Evolutionary conservation across 2,329 filamentous ascomycete genomes (phyloP).

Genomic region (Fusarium tuaranense): DNA sequence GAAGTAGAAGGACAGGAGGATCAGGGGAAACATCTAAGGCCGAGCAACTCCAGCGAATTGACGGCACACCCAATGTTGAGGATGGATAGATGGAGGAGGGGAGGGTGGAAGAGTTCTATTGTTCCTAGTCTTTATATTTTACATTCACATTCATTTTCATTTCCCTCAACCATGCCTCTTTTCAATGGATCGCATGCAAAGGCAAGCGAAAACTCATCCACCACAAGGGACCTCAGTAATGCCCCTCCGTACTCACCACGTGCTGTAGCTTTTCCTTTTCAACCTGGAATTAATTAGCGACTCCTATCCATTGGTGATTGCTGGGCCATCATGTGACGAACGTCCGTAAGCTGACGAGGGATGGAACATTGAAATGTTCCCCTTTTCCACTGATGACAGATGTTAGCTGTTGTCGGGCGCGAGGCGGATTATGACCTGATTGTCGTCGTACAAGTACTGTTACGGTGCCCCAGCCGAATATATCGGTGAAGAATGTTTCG

Average conservation of each 20-base stretch:
- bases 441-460: slow-evolving; percentile 4
- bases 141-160: background rate
- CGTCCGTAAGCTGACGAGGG: background rate
- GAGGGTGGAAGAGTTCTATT: background rate
- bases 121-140: background rate
- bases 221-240: background rate
- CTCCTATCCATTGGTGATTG: no score
- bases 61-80: background rate
- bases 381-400: background rate
- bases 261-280: background rate
- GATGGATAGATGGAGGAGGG: background rate
- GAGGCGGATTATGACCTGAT: background rate
- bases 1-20: background rate
- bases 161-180: background rate
- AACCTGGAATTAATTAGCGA: background rate
- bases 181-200: background rate
- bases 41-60: background rate
- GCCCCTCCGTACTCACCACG: background rate
- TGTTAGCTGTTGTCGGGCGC: background rate
- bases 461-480: slow-evolving; percentile 1
- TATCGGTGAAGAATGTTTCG: background rate
- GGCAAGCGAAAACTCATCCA: background rate
- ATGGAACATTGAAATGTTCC: background rate
- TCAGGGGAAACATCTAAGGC: background rate
- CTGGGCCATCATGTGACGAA: background rate